phyloP scores from a whole-genome alignment of 805 yeast species.

The Wickerhamiella galacta region DNA sequence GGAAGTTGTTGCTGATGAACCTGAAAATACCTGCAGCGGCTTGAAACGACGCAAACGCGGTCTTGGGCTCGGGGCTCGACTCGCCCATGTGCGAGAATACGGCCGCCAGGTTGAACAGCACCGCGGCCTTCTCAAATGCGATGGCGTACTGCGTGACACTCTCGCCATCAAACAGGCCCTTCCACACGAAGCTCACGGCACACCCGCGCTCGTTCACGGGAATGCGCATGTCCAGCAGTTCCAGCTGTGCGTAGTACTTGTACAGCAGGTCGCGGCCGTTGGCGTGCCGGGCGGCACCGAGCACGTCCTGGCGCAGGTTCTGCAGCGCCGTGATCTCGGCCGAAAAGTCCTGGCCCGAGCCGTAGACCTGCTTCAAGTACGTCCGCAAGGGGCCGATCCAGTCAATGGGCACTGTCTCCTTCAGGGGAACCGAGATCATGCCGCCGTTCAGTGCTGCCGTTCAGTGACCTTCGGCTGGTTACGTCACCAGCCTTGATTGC shows the following conservation, averaged over 20 bases:
- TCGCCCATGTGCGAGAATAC: slow-evolving; percentile 33
- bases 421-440: slow-evolving; percentile 23
- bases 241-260: slow-evolving; percentile 66
- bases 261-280: slow-evolving; percentile 39
- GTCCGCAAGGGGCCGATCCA: slow-evolving; percentile 47
- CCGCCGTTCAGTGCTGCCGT: background rate
- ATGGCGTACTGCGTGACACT: slow-evolving; percentile 50
- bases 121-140: slow-evolving; percentile 79
- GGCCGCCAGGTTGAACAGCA: slow-evolving; percentile 64
- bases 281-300: slow-evolving; percentile 30
- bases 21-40: slow-evolving; percentile 65
- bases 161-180: slow-evolving; percentile 42
- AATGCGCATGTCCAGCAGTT: slow-evolving; percentile 57
- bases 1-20: slow-evolving; percentile 59
- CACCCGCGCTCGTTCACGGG: slow-evolving; percentile 46
- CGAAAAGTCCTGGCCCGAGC: slow-evolving; percentile 38
- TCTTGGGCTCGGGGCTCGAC: slow-evolving; percentile 31
- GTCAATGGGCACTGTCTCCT: slow-evolving; percentile 39
- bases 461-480: background rate
- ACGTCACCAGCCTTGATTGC: too few species aligned
- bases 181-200: slow-evolving; percentile 56
- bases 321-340: slow-evolving; percentile 40
- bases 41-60: slow-evolving; percentile 44
- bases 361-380: slow-evolving; percentile 47
- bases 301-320: slow-evolving; percentile 41